Evolutionary conservation across 306 rosid species (phyloP).

Genomic region (Vachellia pachyceras): DNA sequence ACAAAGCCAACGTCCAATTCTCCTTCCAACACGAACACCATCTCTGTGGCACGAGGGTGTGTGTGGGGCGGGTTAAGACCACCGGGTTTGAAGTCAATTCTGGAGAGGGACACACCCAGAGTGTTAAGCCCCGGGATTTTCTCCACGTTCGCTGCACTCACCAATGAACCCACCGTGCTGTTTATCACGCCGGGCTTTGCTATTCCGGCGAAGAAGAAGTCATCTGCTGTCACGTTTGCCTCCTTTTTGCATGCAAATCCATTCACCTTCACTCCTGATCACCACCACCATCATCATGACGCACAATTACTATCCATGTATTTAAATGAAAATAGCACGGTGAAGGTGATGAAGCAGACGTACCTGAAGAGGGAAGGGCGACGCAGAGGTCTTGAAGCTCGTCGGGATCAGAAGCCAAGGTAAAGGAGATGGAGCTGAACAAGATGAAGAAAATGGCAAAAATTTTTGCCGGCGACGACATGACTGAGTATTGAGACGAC

Average conservation of each 20-base stretch:
- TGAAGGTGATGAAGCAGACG: background rate
- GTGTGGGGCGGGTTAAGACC: slow-evolving; percentile 73
- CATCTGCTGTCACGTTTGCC: slow-evolving; percentile 52
- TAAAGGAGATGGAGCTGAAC: slow-evolving; percentile 32
- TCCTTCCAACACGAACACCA: slow-evolving; percentile 56
- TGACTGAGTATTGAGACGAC: slow-evolving; percentile 31
- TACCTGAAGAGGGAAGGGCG: slow-evolving; percentile 61
- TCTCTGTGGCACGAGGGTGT: slow-evolving; percentile 63
- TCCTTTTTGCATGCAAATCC: slow-evolving; percentile 62
- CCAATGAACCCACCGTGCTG: slow-evolving; percentile 57
- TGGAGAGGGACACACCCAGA: slow-evolving; percentile 51
- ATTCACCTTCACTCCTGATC: slow-evolving; percentile 56
- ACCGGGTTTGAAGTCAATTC: slow-evolving; percentile 53
- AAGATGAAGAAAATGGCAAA: slow-evolving; percentile 38
- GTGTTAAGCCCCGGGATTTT: slow-evolving; percentile 67
- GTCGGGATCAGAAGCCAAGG: slow-evolving; percentile 56
- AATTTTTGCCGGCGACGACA: slow-evolving; percentile 37
- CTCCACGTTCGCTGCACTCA: slow-evolving; percentile 54
- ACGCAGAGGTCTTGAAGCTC: slow-evolving; percentile 64
- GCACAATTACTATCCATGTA: background rate
- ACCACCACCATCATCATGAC: background rate
- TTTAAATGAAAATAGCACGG: background rate
- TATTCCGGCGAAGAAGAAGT: slow-evolving; percentile 56
- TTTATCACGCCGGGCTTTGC: slow-evolving; percentile 48
- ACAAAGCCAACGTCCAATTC: slow-evolving; percentile 55